Evolutionary conservation across 371 early-diverging fungal genomes (phyloP).

Genomic region (Mucor velutinosus): DNA sequence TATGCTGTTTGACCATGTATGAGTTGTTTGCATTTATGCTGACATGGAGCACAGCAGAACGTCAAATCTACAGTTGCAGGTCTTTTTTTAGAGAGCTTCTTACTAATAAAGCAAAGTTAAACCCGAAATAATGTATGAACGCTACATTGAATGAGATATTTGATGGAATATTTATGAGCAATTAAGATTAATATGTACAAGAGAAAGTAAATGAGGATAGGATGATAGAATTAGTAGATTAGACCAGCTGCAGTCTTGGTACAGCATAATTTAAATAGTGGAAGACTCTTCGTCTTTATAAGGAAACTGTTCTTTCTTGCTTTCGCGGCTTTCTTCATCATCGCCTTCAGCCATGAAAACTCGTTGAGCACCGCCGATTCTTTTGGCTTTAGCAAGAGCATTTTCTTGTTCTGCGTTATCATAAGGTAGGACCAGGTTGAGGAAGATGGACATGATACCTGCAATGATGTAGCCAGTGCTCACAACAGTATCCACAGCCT

Average conservation of each 20-base stretch:
- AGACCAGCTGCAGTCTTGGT: too few species aligned
- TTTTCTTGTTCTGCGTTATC: constrained; percentile 12
- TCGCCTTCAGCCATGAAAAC: constrained; percentile 9
- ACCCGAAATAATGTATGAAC: too few species aligned
- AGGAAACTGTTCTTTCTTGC: background rate
- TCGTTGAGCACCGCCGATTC: constrained; percentile 9
- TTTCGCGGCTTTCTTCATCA: background rate
- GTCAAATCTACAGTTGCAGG: too few species aligned
- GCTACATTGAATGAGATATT: too few species aligned
- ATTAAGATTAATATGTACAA: too few species aligned
- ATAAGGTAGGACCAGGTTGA: constrained; percentile 51
- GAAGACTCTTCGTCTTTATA: constrained; percentile 3
- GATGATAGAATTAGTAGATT: background rate
- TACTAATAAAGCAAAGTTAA: too few species aligned
- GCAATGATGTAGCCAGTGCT: constrained; percentile 59
- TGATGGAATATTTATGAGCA: too few species aligned
- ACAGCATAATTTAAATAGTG: background rate
- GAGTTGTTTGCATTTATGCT: too few species aligned
- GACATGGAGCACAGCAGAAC: too few species aligned
- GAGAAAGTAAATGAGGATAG: too few species aligned
- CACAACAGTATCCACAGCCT: constrained; percentile 53
- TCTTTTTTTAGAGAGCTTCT: too few species aligned
- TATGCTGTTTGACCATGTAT: too few species aligned
- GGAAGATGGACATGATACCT: constrained; percentile 53
- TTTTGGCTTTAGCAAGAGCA: constrained; percentile 11